Base-by-base conservation (phyloP, 768 basidiomycete genomes). In the Strobilomyces echinocephalus region DNA sequence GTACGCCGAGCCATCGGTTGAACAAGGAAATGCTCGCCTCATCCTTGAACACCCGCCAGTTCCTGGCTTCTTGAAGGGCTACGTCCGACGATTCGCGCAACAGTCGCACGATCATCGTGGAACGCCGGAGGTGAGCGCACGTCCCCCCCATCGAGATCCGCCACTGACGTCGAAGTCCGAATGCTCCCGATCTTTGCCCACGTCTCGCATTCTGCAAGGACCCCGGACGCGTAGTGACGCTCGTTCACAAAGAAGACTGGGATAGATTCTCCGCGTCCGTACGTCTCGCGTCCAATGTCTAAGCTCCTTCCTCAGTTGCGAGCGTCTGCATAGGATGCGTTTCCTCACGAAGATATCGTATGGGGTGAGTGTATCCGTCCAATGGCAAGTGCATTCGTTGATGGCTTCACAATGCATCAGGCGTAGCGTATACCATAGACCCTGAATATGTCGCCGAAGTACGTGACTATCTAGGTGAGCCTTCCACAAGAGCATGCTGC, bases 21-120 rank as follows among this genome's bases (percentile, higher is more conserved):
- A 12, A 11, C 4, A 11, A 11, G 2, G 24, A 14, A 8, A 44
- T 6, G 47, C 16, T 18, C 15, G 15, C 15, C 15, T 38, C n/a
- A 15, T n/a, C 33, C n/a, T n/a, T 1, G 21, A 44, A 18, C 7
- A 10, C 15, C 1, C 8, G 4, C 34, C 18, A 87, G 89, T 77
- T 0, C 77, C 89, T 0, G 94, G 94, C 10, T 97, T 86, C 63
- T 73, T 97, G 59, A 95, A 93, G 71, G 90, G 90, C 33, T 93
- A 92, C 55, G 89, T 95, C 0, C 81, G 93, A 2, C 76, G 94
- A 26, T 97, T 97, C 62, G 91, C 93, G 0, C 92, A 95, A 70
- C 81, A 82, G 64, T 95, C 91, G 52, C 89, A 92, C 66, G 94
- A 97, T 64, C 94, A 97, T 69, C 79, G 94, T 11, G 94, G 94